Evolutionary conservation across 1,284 basidiomycete species (phyloP), one percentile per base, ranked within the genome.

Genomic region (Malassezia psittaci): DNA sequence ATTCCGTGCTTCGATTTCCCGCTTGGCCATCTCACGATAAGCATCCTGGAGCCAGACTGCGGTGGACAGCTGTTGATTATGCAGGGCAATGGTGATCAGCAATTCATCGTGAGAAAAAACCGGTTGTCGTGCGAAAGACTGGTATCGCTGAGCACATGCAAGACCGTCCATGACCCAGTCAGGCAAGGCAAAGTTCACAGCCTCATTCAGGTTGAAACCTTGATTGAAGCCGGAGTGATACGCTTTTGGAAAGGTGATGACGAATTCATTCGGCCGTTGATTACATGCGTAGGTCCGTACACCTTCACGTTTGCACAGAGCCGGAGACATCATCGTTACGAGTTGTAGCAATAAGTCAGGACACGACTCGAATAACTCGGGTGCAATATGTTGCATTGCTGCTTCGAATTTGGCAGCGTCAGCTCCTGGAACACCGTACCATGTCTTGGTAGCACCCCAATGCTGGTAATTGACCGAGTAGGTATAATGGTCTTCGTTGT

Each of bases 141-240:
- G 84, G 76, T 98, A 78, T 46, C 88, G 82, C 72, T 84, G 81
- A 13, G 90, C 88, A 68, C 90, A 94, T 60, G 88, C 86, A 45
- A 86, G 81, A 37, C 88, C 94, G 57, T 83, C 83, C 18, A 84
- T 79, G 50, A 98, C 79, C 94, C 94, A 99, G 75, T 96, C 90
- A 15, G 91, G 89, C 38, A 96, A 79, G 5, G 93, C 93, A 76
- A 99, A 98, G 77, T 99, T 99, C 72, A 99, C 94, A 1, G 94
- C 94, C 79, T 98, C 91, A 75, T 96, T 96, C 79, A 96, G 90
- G 77, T 96, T 98, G 70, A 96, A 80, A 44, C 91, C 91, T 74
- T 96, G 93, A 75, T 98, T 96, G 79, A 98, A 98, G 9, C 93
- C 94, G 55, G 90, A 88, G 76, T 99, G 94, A 77, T 96, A 98